Evolutionary conservation across 495 filamentous ascomycete genomes (phyloP).

Genomic region (Lindgomyces ingoldianus): DNA sequence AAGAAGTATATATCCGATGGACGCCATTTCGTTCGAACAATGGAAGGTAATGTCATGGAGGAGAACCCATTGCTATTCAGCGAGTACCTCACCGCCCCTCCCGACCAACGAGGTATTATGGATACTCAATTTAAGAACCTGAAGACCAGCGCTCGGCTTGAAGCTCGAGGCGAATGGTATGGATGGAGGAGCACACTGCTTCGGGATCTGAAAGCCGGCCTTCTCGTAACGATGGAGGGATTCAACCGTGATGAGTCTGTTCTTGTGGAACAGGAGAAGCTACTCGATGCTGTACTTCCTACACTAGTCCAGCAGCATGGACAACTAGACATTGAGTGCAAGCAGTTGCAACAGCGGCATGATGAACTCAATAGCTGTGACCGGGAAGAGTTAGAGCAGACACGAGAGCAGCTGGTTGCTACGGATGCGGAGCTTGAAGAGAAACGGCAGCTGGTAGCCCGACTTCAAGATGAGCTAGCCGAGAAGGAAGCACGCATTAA

Average conservation of each 20-base stretch:
- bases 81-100: constrained; percentile 84
- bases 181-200: constrained; percentile 94
- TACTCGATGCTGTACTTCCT: constrained; percentile 67
- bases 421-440: constrained; percentile 67
- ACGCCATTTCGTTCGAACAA: constrained; percentile 78
- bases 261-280: constrained; percentile 65
- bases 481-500: constrained; percentile 64
- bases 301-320: constrained; percentile 59
- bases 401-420: constrained; percentile 62
- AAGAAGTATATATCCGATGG: constrained; percentile 95
- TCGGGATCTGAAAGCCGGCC: constrained; percentile 75
- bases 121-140: constrained; percentile 96
- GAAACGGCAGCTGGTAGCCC: constrained; percentile 65
- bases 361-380: constrained; percentile 78
- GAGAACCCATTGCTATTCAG: constrained; percentile 89
- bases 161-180: constrained; percentile 96
- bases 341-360: constrained; percentile 65
- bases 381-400: constrained; percentile 69
- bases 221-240: constrained; percentile 70
- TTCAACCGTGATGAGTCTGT: constrained; percentile 73
- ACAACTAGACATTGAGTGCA: constrained; percentile 60
- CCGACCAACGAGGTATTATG: constrained; percentile 81
- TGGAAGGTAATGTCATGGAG: constrained; percentile 80
- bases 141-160: constrained; percentile 83
- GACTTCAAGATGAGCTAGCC: constrained; percentile 62